Conservation (phyloP, 2,329 filamentous ascomycete genomes). For the Fusarium sp. region DNA sequence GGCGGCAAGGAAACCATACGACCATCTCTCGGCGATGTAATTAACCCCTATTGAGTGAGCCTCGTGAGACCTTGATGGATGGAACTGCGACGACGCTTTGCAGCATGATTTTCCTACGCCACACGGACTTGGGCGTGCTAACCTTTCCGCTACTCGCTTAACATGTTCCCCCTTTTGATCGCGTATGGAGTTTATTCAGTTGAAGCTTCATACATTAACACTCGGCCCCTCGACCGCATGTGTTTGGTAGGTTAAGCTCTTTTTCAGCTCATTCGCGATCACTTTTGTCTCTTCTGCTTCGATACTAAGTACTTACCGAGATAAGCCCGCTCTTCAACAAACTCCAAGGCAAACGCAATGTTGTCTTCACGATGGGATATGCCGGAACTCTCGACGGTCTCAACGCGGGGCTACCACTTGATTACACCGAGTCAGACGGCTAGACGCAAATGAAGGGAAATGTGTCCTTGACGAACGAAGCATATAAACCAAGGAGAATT, state of each 20-base stretch:
- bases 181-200: not conserved
- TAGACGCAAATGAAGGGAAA: not conserved
- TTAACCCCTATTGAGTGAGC: not conserved
- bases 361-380: not conserved
- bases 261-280: not conserved
- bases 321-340: not conserved
- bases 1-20: not conserved
- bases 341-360: not conserved
- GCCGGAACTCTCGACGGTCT: not conserved
- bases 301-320: not conserved
- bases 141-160: not conserved
- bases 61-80: not conserved
- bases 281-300: not conserved
- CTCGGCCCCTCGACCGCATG: not conserved
- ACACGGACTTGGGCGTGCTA: not conserved
- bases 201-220: not conserved
- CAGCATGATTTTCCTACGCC: not conserved
- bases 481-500: not conserved
- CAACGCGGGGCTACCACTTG: not conserved
- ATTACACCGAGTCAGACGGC: not conserved
- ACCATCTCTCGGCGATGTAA: not conserved
- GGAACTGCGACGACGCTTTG: not conserved
- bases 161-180: not conserved
- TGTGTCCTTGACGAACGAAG: not conserved
- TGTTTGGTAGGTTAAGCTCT: not conserved